Evolutionary conservation across 2,329 filamentous ascomycete species (phyloP).

Genomic region (Ceratocystis lukuohia): DNA sequence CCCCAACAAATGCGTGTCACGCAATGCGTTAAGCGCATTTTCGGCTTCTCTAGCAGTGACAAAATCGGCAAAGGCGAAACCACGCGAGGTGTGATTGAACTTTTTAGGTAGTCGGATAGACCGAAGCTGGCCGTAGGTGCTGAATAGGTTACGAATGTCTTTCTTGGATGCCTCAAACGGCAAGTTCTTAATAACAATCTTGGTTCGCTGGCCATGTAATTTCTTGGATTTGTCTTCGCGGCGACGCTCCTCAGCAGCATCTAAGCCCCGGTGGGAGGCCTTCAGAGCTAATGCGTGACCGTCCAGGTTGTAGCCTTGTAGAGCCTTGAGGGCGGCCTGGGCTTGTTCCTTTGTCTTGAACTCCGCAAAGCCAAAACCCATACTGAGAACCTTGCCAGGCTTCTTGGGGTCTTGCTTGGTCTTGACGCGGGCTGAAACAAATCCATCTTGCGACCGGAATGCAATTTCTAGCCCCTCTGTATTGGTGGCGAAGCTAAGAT

Average conservation of each 20-base stretch:
- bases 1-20: slow-evolving; percentile 85
- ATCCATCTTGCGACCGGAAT: slow-evolving; percentile 74
- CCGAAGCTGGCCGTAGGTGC: slow-evolving; percentile 80
- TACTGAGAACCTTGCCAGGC: slow-evolving; percentile 74
- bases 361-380: slow-evolving; percentile 94
- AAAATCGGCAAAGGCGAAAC: slow-evolving; percentile 96
- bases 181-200: slow-evolving; percentile 96
- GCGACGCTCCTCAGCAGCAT: slow-evolving; percentile 75
- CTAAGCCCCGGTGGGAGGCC: slow-evolving; percentile 71
- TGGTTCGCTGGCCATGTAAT: slow-evolving; percentile 60
- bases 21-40: slow-evolving; percentile 81
- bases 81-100: slow-evolving; percentile 74
- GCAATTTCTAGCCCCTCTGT: slow-evolving; percentile 60
- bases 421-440: slow-evolving; percentile 79
- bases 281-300: slow-evolving; percentile 75
- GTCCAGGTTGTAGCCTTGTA: slow-evolving; percentile 82
- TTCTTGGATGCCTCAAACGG: slow-evolving; percentile 93
- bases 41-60: slow-evolving; percentile 76
- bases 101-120: slow-evolving; percentile 92
- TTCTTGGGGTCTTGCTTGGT: slow-evolving; percentile 89
- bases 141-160: slow-evolving; percentile 73
- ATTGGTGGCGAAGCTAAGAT: slow-evolving; percentile 83
- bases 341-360: slow-evolving; percentile 69
- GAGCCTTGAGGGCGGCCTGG: slow-evolving; percentile 63
- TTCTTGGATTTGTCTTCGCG: slow-evolving; percentile 77